A percentile compares a stretch with the other conserved stretches of the same genome.
Conservation (phyloP, 495 filamentous ascomycete species). For the Penicillium canescens region DNA sequence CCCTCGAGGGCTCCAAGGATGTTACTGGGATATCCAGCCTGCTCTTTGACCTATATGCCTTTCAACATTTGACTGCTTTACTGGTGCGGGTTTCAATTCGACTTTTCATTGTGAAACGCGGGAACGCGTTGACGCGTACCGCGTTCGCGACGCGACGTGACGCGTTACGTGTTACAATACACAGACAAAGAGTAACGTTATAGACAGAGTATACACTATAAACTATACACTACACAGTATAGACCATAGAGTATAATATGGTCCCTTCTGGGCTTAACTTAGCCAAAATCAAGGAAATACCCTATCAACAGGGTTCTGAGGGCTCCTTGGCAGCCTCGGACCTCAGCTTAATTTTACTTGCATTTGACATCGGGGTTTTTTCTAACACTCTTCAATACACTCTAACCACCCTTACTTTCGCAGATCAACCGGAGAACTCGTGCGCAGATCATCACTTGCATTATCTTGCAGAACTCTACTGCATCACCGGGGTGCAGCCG, state of each 20-base stretch:
- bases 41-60: too few species aligned
- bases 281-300: too few species aligned
- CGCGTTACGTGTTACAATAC: neutral
- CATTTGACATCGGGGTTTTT: constrained; percentile 7
- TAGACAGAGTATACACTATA: neutral
- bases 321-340: too few species aligned
- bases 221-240: neutral
- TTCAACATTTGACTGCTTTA: too few species aligned
- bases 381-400: constrained; percentile 2
- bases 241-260: neutral
- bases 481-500: constrained; percentile 17
- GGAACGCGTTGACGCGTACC: constrained; percentile 1
- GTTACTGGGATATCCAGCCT: too few species aligned
- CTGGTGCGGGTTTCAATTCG: neutral
- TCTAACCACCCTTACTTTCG: constrained; percentile 1
- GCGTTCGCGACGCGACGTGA: constrained; percentile 4
- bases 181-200: neutral
- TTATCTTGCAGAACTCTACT: constrained; percentile 14
- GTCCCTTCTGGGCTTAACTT: neutral
- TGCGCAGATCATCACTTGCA: constrained; percentile 9
- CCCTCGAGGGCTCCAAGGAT: constrained; percentile 5
- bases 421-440: neutral
- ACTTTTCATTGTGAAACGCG: neutral
- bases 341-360: too few species aligned
- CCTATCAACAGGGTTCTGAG: too few species aligned